Percentiles rank a stretch among this genome's conserved stretches.
Evolutionary conservation across 176 grass and related monocot species (phyloP).

Genomic region (Elaeis guineensis): DNA sequence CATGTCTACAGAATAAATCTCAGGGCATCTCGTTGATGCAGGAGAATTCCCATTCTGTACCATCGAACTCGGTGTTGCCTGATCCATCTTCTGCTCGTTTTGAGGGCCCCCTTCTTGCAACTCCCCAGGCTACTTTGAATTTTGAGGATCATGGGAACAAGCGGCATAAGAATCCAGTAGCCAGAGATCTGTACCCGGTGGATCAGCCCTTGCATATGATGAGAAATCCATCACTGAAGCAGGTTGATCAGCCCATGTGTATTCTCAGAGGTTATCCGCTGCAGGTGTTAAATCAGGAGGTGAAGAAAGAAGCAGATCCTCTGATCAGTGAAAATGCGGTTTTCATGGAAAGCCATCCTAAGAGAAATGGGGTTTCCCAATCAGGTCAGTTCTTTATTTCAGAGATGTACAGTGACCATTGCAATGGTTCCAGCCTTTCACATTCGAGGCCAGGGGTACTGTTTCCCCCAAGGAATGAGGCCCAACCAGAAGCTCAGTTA

Average conservation of each 20-base stretch:
- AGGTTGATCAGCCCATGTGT: constrained; percentile 22
- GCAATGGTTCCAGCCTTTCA: constrained; percentile 3
- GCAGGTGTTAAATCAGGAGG: constrained; percentile 24
- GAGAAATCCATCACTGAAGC: constrained; percentile 30
- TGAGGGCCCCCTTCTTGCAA: constrained; percentile 28
- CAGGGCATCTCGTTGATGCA: constrained; percentile 25
- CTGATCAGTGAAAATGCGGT: constrained; percentile 11
- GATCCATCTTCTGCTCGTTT: constrained; percentile 52
- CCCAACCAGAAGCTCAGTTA: constrained; percentile 9
- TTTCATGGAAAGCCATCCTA: constrained; percentile 30
- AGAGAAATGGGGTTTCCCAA: constrained; percentile 21
- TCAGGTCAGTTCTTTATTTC: constrained; percentile 29
- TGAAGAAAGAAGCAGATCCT: constrained; percentile 19
- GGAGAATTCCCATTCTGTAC: constrained; percentile 26
- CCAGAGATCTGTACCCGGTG: constrained; percentile 28
- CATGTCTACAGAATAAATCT: constrained; percentile 20
- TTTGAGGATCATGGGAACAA: constrained; percentile 38
- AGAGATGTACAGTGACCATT: constrained; percentile 39
- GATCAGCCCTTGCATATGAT: constrained; percentile 13
- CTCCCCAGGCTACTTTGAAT: constrained; percentile 31
- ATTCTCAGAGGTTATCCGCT: constrained; percentile 34
- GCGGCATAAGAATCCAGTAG: constrained; percentile 12
- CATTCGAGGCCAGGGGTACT: constrained; percentile 13
- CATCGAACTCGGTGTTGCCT: constrained; percentile 24
- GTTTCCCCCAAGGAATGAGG: constrained; percentile 1